Conservation (phyloP, 2,329 filamentous ascomycete genomes). For the Phialophora tarda region DNA sequence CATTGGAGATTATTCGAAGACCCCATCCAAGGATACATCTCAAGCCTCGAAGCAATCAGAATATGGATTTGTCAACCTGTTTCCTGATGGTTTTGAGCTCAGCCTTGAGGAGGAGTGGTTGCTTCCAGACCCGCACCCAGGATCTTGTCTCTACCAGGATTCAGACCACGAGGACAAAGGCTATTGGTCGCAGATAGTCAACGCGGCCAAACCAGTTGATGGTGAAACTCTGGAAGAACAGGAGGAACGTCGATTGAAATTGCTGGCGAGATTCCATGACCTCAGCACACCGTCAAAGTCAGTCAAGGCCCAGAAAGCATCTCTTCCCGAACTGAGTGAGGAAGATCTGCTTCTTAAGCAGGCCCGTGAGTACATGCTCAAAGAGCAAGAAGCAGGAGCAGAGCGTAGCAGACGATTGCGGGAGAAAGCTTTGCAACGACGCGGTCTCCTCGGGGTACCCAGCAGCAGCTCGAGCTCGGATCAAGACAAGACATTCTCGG, state of each 20-base stretch:
- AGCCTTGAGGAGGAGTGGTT: slow-evolving; percentile 1
- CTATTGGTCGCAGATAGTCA: slow-evolving; percentile 5
- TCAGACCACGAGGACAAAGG: slow-evolving; percentile 19
- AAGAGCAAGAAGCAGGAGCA: slow-evolving; percentile 24
- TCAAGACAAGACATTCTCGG: neutral
- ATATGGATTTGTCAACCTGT: slow-evolving; percentile 18
- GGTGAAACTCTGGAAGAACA: slow-evolving; percentile 13
- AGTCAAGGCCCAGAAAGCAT: neutral
- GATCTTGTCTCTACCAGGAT: slow-evolving; percentile 21
- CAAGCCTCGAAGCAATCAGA: neutral
- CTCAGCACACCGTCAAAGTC: slow-evolving; percentile 13
- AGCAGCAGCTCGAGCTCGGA: neutral
- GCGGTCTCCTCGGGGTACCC: neutral
- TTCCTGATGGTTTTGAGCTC: slow-evolving; percentile 13
- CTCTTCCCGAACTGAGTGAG: neutral
- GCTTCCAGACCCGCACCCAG: slow-evolving; percentile 10
- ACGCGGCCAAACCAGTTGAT: neutral
- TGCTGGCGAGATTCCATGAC: slow-evolving; percentile 9
- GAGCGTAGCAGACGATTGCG: slow-evolving; percentile 27
- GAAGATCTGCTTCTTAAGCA: slow-evolving; percentile 10
- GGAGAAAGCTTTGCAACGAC: slow-evolving; percentile 16
- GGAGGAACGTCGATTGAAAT: slow-evolving; percentile 13
- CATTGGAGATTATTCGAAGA: neutral
- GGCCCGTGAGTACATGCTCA: slow-evolving; percentile 22
- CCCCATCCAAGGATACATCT: neutral